phyloP scores from a whole-genome alignment of 2,329 filamentous ascomycete species.

The Aspergillus quadricinctus region DNA sequence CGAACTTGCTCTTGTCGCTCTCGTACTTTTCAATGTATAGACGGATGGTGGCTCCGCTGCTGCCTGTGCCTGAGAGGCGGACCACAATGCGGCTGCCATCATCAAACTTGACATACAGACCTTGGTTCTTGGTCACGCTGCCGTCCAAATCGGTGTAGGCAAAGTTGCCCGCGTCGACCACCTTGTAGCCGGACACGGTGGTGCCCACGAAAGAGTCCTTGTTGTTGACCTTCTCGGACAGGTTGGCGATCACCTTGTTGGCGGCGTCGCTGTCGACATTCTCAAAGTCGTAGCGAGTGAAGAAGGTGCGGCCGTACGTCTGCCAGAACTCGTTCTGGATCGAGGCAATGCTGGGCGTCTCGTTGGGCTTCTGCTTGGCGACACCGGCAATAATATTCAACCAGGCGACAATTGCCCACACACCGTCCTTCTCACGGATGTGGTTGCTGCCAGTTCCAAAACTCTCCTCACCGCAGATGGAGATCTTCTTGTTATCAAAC shows the following conservation, averaged over 20 bases:
- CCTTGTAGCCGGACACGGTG: slow-evolving; percentile 74
- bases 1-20: slow-evolving; percentile 71
- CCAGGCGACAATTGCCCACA: slow-evolving; percentile 97
- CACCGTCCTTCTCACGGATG: slow-evolving; percentile 97
- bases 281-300: slow-evolving; percentile 98
- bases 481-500: slow-evolving; percentile 91
- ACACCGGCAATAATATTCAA: slow-evolving; percentile 97
- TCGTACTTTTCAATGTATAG: slow-evolving; percentile 97
- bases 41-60: slow-evolving; percentile 91
- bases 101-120: slow-evolving; percentile 89
- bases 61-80: slow-evolving; percentile 89
- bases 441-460: slow-evolving; percentile 98
- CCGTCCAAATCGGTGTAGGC: slow-evolving; percentile 98
- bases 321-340: slow-evolving; percentile 98
- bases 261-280: slow-evolving; percentile 87
- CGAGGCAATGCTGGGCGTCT: slow-evolving; percentile 86
- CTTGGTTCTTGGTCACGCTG: slow-evolving; percentile 92
- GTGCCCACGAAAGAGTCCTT: slow-evolving; percentile 76
- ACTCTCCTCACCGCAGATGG: slow-evolving; percentile 97
- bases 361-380: slow-evolving; percentile 71
- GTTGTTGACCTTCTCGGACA: slow-evolving; percentile 72
- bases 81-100: slow-evolving; percentile 94
- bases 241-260: slow-evolving; percentile 78
- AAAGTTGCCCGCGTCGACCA: slow-evolving; percentile 89
- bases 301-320: slow-evolving; percentile 94